Evolutionary conservation across 805 yeast species (phyloP).

Genomic region (Danielozyma ontarioensis): DNA sequence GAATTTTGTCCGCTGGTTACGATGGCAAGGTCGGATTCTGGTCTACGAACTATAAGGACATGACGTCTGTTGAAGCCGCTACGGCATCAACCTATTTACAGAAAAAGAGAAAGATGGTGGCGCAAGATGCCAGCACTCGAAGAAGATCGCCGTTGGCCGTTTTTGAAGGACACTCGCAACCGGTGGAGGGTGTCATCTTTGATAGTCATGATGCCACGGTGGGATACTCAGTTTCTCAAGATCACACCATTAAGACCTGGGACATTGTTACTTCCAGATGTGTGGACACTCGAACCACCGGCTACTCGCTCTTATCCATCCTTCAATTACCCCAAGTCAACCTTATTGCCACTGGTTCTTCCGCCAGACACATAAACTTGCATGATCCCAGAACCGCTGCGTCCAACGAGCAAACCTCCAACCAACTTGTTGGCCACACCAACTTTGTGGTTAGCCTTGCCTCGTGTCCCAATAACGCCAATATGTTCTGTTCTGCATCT

Average conservation of each 20-base stretch:
- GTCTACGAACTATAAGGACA: conserved; percentile 83
- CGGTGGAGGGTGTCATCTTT: conserved; percentile 81
- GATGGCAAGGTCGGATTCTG: conserved; percentile 80
- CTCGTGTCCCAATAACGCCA: conserved; percentile 70
- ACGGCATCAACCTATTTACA: conserved; percentile 72
- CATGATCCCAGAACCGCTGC: conserved; percentile 84
- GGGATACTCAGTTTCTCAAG: conserved; percentile 92
- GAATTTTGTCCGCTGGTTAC: conserved; percentile 79
- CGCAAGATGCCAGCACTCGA: conserved; percentile 68
- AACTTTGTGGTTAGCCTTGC: conserved; percentile 83
- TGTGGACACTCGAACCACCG: conserved; percentile 83
- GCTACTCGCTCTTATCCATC: conserved; percentile 76
- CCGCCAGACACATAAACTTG: conserved; percentile 93
- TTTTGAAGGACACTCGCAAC: conserved; percentile 76
- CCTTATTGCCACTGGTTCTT: conserved; percentile 86
- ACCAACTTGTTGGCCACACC: conserved; percentile 80
- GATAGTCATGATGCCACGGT: conserved; percentile 72
- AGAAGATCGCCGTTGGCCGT: conserved; percentile 78
- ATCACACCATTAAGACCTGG: conserved; percentile 95
- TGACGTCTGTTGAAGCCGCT: conserved; percentile 55
- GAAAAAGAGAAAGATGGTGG: conserved; percentile 80
- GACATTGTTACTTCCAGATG: conserved; percentile 83
- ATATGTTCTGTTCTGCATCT: conserved; percentile 85
- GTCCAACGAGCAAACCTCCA: conserved; percentile 48
- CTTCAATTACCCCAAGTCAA: conserved; percentile 62